Percentiles rank a stretch among this genome's conserved stretches.
phyloP scores from a whole-genome alignment of 345 rosid genomes.

The Salix suchowensis region DNA sequence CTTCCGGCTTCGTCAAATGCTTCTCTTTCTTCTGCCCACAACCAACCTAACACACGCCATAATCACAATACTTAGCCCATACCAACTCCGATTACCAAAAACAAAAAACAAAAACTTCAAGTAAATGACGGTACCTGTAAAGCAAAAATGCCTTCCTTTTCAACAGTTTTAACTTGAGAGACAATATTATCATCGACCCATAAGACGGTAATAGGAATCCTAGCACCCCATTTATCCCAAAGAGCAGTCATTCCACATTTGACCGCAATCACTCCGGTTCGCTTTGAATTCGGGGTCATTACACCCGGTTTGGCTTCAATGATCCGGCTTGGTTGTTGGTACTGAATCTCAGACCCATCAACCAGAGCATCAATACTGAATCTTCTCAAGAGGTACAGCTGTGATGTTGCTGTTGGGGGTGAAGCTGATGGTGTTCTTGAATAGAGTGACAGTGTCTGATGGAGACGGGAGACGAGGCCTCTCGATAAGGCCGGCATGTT shows the following conservation, averaged over 20 bases:
- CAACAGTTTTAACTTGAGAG: conserved; percentile 85
- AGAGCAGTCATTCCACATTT: conserved; percentile 87
- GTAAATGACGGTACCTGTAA: conserved; percentile 51
- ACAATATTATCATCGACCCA: conserved; percentile 93
- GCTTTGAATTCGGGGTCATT: conserved; percentile 63
- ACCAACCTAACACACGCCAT: conserved; percentile 70
- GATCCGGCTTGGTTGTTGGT: conserved; percentile 32
- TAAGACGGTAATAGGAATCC: conserved; percentile 69
- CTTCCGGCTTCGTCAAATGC: conserved; percentile 85
- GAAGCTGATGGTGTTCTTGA: conserved; percentile 11
- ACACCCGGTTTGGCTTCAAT: conserved; percentile 53
- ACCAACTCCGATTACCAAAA: background rate
- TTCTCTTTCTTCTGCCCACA: conserved; percentile 92
- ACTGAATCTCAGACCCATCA: conserved; percentile 30
- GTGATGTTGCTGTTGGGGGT: conserved; percentile 2
- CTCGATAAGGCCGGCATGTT: conserved; percentile 60
- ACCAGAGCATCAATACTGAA: conserved; percentile 35
- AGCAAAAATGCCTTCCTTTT: conserved; percentile 80
- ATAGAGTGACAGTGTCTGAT: conserved; percentile 24
- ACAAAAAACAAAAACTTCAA: background rate
- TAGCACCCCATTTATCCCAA: conserved; percentile 97
- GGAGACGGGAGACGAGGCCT: conserved; percentile 66
- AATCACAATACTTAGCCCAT: conserved; percentile 26
- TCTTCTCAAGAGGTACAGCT: conserved; percentile 30
- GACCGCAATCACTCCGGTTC: conserved; percentile 80